Evolutionary conservation across 108 stramenopile genomes (phyloP), one percentile per base, ranked within the genome.

Genomic region (Cyclostephanos invisitatus): DNA sequence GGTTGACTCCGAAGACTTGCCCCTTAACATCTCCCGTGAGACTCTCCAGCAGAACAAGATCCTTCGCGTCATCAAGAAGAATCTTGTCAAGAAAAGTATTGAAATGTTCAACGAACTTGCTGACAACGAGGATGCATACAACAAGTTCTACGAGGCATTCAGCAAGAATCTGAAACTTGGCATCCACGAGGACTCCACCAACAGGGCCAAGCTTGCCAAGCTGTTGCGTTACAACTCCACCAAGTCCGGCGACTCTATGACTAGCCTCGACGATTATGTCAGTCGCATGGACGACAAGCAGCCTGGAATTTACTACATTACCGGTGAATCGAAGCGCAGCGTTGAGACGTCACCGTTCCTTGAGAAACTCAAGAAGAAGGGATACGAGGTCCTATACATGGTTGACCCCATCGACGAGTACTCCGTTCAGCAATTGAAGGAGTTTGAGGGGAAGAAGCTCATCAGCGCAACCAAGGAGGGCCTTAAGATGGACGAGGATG

Each of bases 21-120:
- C 99, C 24, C 93, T 99, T 61, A 99, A 99, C 91, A 99, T 99
- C 83, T 98, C 98, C 55, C 99, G 99, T 87, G 99, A 99, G 86
- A 98, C 98, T 62, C 95, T 99, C 53, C 99, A 99, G 85, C 99
- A 99, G 85, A 99, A 99, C 96, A 98, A 98, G 90, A 98, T 99
- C 82, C 93, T 99, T 38, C 90, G 96, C 66, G 99, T 99, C 82
- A 99, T 99, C 94, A 95, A 95, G 90, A 99, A 99, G 96, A 99
- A 99, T 83, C 79, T 99, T 56, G 96, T 99, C 76, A 99, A 99
- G 96, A 98, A 98, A 87, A 98, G 96, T 73, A 96, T 99, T 74
- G 99, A 98, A 78, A 96, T 99, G 86, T 99, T 99, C 91, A 97
- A 87, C 81, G 99, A 99, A 77, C 78, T 99, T 62, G 90, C 96